Base-by-base conservation (phyloP, 1,139 yeast genomes). In the Groenewaldozyma sp. region DNA sequence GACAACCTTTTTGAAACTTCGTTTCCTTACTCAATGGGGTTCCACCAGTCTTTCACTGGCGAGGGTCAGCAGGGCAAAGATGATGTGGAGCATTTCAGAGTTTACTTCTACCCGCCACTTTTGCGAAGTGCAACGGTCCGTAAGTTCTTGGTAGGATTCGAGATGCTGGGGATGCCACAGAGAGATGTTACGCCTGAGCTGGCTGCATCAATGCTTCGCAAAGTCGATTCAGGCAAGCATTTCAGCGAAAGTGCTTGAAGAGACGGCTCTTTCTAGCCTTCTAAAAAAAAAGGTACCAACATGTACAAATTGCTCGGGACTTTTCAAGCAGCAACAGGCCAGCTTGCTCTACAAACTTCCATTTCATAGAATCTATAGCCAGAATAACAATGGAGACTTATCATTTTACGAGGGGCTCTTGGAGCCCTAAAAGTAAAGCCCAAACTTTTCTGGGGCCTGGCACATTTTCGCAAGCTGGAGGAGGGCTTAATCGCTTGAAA, bases 11-110 rank as follows among this genome's bases (percentile, higher is more conserved):
- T 81, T 59, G 65, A 71, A 55, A 75, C 82, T 3, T 73, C 76
- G 34, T 81, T 81, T 67, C 88, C 91, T 2, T 81, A 81, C 60
- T 78, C 87, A 1, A 80, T 81, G 88, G 91, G 91, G 17, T 63
- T 81, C 19, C 91, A 81, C 58, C 91, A 81, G 59, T 51, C 58
- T 24, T 31, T 42, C 38, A 41, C 47, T 20, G 52, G 48, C 24
- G 32, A 38, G 9, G 39, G 44, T 18, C 39, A 37, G 3, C 44
- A 38, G 3, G 54, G 52, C 36, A 59, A 67, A 3, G 47, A 49
- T 18, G 44, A 42, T n/a, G 56, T 63, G 27, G 72, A 79, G 43
- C 82, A 83, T 75, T 75, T 81, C 60, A 84, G 80, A 51, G 74
- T 80, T 69, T 87, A 81, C 60, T 81, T 81, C 59, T 81, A 80